phyloP scores from a whole-genome alignment of 306 rosid genomes.

The Casuarina glauca region DNA sequence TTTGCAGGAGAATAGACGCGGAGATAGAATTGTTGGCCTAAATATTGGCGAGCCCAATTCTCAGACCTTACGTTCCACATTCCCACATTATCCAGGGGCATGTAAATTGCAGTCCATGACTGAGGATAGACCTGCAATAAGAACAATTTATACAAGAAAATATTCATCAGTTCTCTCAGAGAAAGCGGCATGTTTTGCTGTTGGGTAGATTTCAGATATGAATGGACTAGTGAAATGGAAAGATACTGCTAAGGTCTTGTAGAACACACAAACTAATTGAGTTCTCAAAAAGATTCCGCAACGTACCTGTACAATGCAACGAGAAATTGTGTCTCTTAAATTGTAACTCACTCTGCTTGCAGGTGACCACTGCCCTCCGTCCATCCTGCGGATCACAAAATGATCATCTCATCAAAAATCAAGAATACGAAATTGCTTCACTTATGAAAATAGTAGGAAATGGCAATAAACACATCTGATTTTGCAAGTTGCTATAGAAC shows the following conservation, averaged over 20 bases:
- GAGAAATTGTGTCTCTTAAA: slow-evolving; percentile 74
- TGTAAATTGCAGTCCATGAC: slow-evolving; percentile 83
- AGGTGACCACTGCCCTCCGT: slow-evolving; percentile 77
- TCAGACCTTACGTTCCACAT: slow-evolving; percentile 91
- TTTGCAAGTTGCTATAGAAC: background rate
- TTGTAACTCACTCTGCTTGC: slow-evolving; percentile 65
- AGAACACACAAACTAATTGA: background rate
- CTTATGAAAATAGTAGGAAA: too few relatives aligned
- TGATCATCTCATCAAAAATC: background rate
- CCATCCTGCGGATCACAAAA: slow-evolving; percentile 57
- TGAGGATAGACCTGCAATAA: slow-evolving; percentile 67
- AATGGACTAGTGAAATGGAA: background rate
- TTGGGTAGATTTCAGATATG: background rate
- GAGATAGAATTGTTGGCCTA: slow-evolving; percentile 85
- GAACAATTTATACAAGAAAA: background rate
- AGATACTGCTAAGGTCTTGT: too few relatives aligned
- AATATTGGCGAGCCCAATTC: slow-evolving; percentile 73
- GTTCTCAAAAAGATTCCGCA: background rate
- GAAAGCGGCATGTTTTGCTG: background rate
- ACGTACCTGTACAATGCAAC: slow-evolving; percentile 74
- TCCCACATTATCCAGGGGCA: slow-evolving; percentile 91
- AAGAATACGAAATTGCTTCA: too few relatives aligned
- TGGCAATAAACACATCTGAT: background rate
- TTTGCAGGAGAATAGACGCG: slow-evolving; percentile 70
- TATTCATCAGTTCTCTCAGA: background rate